phyloP scores from a whole-genome alignment of 257 asterid genomes.

The Ligustrum vulgare region DNA sequence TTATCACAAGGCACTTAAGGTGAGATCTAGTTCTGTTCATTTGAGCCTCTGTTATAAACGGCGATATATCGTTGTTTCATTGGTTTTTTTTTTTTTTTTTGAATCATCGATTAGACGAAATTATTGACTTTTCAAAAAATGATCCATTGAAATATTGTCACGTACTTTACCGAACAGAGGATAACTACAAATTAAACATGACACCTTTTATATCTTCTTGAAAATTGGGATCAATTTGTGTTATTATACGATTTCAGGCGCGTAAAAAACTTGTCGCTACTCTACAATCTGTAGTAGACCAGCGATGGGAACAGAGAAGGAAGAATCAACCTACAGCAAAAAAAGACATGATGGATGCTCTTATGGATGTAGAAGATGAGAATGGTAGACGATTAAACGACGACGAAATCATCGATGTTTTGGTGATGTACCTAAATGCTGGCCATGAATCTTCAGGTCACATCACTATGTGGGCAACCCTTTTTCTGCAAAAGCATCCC shows the following conservation, averaged over 20 bases:
- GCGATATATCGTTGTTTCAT: no score
- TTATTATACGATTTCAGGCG: slow-evolving; percentile 48
- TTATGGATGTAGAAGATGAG: slow-evolving; percentile 68
- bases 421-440: slow-evolving; percentile 90
- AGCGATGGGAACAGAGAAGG: slow-evolving; percentile 49
- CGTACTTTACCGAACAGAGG: no score
- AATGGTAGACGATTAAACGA: slow-evolving; percentile 61
- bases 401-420: slow-evolving; percentile 80
- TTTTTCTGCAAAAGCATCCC: slow-evolving; percentile 68
- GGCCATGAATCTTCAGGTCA: slow-evolving; percentile 99
- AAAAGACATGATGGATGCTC: slow-evolving; percentile 86
- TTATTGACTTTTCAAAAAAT: no score
- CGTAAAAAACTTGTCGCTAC: slow-evolving; percentile 67
- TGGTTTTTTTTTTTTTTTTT: no score
- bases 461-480: slow-evolving; percentile 78
- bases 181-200: not conserved
- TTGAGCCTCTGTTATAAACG: no score
- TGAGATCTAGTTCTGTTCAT: slow-evolving; percentile 14
- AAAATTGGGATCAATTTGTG: no score
- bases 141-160: no score
- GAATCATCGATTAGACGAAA: no score
- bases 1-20: slow-evolving; percentile 82
- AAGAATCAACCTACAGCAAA: slow-evolving; percentile 23
- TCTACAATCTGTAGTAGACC: slow-evolving; percentile 53
- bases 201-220: no score